These are phyloP conservation scores for Amanita subjunquillea DNA, from an alignment of 768 basidiomycete species.

Conservation along the genomic window DNA sequence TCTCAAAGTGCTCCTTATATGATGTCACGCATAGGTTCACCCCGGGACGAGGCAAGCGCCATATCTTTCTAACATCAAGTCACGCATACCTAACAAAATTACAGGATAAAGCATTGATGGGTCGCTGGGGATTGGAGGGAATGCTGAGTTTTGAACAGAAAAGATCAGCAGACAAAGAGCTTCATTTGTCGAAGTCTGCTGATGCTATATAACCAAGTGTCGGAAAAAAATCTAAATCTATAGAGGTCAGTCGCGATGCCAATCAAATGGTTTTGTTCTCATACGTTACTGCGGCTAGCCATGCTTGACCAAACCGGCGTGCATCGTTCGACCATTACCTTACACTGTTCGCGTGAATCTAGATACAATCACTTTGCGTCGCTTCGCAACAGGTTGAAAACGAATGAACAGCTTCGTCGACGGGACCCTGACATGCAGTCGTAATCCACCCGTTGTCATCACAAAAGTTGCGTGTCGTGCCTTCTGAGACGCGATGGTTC, in stretches of 20 bases:
- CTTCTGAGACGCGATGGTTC: neutral
- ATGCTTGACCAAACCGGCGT: neutral
- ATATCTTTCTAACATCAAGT: neutral
- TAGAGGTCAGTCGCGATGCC: constrained; percentile 2
- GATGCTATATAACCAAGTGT: neutral
- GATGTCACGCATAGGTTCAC: constrained; percentile 45
- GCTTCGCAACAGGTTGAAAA: constrained; percentile 6
- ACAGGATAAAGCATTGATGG: constrained; percentile 90
- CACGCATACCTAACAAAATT: constrained; percentile 8
- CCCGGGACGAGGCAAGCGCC: constrained; percentile 78
- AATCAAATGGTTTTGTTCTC: neutral
- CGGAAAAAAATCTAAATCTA: neutral
- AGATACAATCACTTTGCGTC: constrained; percentile 5
- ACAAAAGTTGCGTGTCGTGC: neutral
- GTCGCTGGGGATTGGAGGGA: constrained; percentile 84
- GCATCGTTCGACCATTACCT: neutral
- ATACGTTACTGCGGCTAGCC: neutral
- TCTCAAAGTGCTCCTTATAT: neutral
- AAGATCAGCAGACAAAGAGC: constrained; percentile 47
- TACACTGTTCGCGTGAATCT: constrained; percentile 5
- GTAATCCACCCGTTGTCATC: neutral
- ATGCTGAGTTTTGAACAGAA: constrained; percentile 84
- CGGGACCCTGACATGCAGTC: neutral
- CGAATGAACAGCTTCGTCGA: constrained; percentile 1
- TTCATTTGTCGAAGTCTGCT: constrained; percentile 11